Conservation (phyloP, 2,329 filamentous ascomycete genomes). For the Didymellaceae sp. region DNA sequence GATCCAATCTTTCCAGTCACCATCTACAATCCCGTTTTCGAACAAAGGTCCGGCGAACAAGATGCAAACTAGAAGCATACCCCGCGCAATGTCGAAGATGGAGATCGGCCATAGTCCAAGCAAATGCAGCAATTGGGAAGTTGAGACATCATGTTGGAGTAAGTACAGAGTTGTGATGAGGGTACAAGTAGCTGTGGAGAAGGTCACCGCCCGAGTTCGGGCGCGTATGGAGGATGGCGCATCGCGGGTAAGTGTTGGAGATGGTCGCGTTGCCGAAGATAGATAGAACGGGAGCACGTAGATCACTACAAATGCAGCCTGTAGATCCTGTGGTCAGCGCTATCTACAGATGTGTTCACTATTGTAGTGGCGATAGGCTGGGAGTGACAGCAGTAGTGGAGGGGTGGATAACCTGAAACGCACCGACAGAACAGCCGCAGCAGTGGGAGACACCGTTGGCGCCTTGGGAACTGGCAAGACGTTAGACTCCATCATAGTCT, state of each 20-base stretch:
- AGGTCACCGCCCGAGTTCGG: slow-evolving; percentile 78
- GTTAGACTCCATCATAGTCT: slow-evolving; percentile 36
- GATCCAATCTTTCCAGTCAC: slow-evolving; percentile 70
- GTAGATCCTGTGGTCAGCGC: slow-evolving; percentile 30
- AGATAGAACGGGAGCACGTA: slow-evolving; percentile 94
- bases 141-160: slow-evolving; percentile 58
- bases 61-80: slow-evolving; percentile 73
- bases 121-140: slow-evolving; percentile 65
- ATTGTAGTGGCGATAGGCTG: slow-evolving; percentile 32
- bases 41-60: slow-evolving; percentile 87
- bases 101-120: slow-evolving; percentile 84
- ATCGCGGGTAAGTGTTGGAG: slow-evolving; percentile 79
- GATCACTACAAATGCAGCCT: slow-evolving; percentile 82
- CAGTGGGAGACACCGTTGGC: slow-evolving; percentile 43
- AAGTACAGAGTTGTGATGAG: slow-evolving; percentile 72
- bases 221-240: slow-evolving; percentile 87
- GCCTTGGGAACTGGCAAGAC: slow-evolving; percentile 44
- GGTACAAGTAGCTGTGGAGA: slow-evolving; percentile 75
- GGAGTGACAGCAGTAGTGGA: slow-evolving; percentile 24
- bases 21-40: slow-evolving; percentile 76
- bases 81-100: slow-evolving; percentile 66
- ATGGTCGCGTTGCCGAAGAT: slow-evolving; percentile 78
- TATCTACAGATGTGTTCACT: slow-evolving; percentile 16
- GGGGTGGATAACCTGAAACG: slow-evolving; percentile 40
- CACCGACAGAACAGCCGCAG: slow-evolving; percentile 49